These are phyloP conservation scores for Thraustochytrium sp. DNA, from an alignment of 352 stramenopile genomes.

Conservation along the genomic window DNA sequence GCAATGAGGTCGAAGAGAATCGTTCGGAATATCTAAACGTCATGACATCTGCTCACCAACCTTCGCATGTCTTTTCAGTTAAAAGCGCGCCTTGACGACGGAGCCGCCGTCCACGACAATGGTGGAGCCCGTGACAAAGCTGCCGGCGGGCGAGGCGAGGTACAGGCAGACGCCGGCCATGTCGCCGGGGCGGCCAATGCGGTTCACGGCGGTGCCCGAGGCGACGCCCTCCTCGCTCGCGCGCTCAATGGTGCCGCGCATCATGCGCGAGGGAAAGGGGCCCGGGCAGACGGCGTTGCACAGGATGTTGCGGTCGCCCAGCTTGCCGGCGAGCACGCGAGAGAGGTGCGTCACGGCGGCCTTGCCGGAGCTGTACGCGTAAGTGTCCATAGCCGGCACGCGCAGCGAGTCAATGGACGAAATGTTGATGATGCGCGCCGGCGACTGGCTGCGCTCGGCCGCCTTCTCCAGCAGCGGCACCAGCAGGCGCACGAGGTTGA, in stretches of 20 bases:
- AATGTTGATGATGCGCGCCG: conserved; percentile 67
- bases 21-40: too few species aligned
- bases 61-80: too few species aligned
- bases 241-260: conserved; percentile 64
- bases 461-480: conserved; percentile 76
- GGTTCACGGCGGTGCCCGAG: conserved; percentile 65
- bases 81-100: conserved; percentile 47
- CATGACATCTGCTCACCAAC: too few species aligned
- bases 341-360: conserved; percentile 87
- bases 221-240: conserved; percentile 58
- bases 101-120: conserved; percentile 82
- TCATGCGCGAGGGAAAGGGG: conserved; percentile 82
- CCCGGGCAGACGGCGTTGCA: conserved; percentile 90
- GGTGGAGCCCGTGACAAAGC: conserved; percentile 82
- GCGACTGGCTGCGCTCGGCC: conserved; percentile 52
- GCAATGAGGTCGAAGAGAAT: too few species aligned
- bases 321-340: conserved; percentile 76
- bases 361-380: conserved; percentile 91
- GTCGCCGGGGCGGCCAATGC: conserved; percentile 75
- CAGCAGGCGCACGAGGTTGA: conserved; percentile 81
- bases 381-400: conserved; percentile 73
- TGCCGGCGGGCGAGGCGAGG: conserved; percentile 72
- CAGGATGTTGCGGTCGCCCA: conserved; percentile 76
- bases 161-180: conserved; percentile 87
- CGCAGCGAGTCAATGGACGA: conserved; percentile 54